Evolutionary conservation across 352 stramenopile species (phyloP), one percentile per base, ranked within the genome.

Genomic region (Phytopythium ostracodes): DNA sequence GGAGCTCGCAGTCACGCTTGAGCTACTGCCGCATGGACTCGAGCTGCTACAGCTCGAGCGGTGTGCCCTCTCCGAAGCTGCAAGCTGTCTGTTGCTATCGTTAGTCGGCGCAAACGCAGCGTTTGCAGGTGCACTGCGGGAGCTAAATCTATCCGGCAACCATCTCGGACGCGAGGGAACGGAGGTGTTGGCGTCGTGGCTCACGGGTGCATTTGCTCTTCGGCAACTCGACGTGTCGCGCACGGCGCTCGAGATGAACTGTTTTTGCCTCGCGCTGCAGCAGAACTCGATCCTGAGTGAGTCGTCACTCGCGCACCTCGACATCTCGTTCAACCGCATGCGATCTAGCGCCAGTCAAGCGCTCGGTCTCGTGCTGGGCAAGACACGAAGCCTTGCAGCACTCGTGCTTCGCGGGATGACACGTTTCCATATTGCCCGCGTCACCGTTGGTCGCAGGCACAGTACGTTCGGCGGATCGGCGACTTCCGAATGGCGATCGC

Each of bases 241-340:
- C 54, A 90, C 79, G 0, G 61, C 74, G 14, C 63, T 93, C 2
- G 71, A 89, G 27, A 68, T 81, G 42, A 80, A 86, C 38, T 47
- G 66, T 15, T 85, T 91, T 51, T 61, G 85, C 15, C 70, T 81
- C 43, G 71, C 75, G 17, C 73, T 92, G 25, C 74, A 83, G 33
- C 76, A 82, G 29, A 93, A 93, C 65, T 78, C 68, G 17, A 66
- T 88, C 9, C 71, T 93, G 18, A 72, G 88, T 56, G 79, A 89
- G 56, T 87, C 81, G 0, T 84, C 81, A 7, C 76, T 93, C 12
- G 22, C 64, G 11, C 35, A 72, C 33, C 70, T 93, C 24, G 80
- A 93, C 40, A 42, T 93, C 12, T 92, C 82, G 20, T 88, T 87
- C 74, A 91, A 89, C 44, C 69, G 68, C 25, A 79, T 93, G 73